Evolutionary conservation across 768 basidiomycete genomes (phyloP).

Genomic region (Dacryopinax spathularia): DNA sequence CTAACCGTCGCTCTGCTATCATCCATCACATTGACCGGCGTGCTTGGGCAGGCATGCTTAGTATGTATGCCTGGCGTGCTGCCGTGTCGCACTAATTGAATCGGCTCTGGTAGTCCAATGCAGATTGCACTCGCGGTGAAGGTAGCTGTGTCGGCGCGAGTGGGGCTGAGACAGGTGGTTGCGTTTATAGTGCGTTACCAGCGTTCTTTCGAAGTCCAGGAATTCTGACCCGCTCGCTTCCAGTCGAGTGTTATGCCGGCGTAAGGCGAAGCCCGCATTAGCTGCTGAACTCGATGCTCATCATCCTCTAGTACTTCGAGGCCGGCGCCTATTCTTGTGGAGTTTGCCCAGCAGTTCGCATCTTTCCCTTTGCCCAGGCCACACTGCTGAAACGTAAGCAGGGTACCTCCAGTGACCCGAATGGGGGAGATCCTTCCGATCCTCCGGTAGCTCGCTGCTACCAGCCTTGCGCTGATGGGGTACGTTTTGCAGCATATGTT

Average conservation of each 20-base stretch:
- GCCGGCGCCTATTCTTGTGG: not conserved
- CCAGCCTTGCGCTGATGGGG: not conserved
- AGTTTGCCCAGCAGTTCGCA: not conserved
- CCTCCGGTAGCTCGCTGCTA: not conserved
- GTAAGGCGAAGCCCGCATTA: not conserved
- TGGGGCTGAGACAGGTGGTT: not conserved
- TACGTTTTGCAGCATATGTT: not conserved
- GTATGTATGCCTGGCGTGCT: not conserved
- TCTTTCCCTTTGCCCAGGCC: not conserved
- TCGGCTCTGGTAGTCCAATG: not conserved
- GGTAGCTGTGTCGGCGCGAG: not conserved
- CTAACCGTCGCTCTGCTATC: too few species aligned
- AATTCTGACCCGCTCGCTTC: not conserved
- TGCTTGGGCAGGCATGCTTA: not conserved
- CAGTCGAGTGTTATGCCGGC: not conserved
- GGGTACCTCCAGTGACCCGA: not conserved
- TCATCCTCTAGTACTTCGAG: not conserved
- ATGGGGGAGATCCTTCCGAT: not conserved
- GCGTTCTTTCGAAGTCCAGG: too few species aligned
- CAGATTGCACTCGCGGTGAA: not conserved
- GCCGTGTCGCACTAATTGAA: not conserved
- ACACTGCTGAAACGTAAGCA: not conserved
- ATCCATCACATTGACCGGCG: not conserved
- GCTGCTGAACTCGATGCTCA: not conserved
- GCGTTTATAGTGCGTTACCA: not conserved